Conservation (phyloP, 805 yeast species). For the Ogataea trehaloabstinens region DNA sequence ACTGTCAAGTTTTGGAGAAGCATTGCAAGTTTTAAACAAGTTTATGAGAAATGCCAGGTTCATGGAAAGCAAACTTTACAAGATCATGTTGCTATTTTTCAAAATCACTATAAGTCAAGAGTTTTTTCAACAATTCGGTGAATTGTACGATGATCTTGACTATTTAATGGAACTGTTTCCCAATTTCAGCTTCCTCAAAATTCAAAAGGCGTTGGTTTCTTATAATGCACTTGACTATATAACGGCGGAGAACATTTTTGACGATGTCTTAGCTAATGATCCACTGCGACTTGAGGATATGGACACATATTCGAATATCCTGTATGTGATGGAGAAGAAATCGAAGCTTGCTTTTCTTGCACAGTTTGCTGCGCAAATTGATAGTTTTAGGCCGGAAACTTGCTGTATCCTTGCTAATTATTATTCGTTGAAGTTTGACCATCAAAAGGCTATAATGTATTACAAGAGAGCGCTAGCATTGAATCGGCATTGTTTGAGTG, state of each 20-base stretch:
- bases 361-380: constrained; percentile 77
- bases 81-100: constrained; percentile 47
- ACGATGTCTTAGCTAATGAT: constrained; percentile 66
- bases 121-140: constrained; percentile 65
- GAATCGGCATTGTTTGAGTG: constrained; percentile 76
- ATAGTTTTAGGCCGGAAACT: constrained; percentile 88
- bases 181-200: constrained; percentile 64
- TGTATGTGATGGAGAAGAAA: constrained; percentile 89
- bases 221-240: constrained; percentile 84
- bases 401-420: constrained; percentile 94
- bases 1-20: constrained; percentile 60
- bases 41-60: constrained; percentile 36
- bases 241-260: constrained; percentile 77
- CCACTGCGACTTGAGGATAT: constrained; percentile 88
- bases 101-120: constrained; percentile 71
- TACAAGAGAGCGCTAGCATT: constrained; percentile 85
- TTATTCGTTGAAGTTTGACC: constrained; percentile 87
- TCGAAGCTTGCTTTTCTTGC: constrained; percentile 84
- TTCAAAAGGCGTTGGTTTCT: constrained; percentile 78
- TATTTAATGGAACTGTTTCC: constrained; percentile 61
- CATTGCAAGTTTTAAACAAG: constrained; percentile 39
- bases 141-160: constrained; percentile 49
- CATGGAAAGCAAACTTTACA: constrained; percentile 26
- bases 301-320: constrained; percentile 90
- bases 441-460: constrained; percentile 91